These are phyloP conservation scores for Tetrahymena elliotti DNA, from an alignment of 73 alveolate species.

Conservation along the genomic window DNA sequence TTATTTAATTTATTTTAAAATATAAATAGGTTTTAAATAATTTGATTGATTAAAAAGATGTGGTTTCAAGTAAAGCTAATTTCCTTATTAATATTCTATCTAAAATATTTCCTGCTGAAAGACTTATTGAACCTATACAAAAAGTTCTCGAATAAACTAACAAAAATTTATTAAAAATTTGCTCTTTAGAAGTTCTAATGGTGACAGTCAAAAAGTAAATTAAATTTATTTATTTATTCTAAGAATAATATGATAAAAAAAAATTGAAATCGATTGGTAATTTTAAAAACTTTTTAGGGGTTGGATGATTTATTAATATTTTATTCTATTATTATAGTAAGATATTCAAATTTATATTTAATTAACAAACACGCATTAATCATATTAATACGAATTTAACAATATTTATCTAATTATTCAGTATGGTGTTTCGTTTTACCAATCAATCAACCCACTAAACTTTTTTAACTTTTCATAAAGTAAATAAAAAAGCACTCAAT, in stretches of 20 bases:
- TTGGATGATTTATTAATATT: too few relatives aligned
- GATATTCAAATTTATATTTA: too few relatives aligned
- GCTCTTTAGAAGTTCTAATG: background rate
- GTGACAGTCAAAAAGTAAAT: background rate
- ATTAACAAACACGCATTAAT: background rate
- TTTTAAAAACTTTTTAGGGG: too few relatives aligned
- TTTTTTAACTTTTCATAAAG: too few relatives aligned
- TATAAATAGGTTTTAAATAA: background rate
- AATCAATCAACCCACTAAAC: background rate
- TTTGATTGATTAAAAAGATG: background rate
- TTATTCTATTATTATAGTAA: background rate
- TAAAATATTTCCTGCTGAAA: background rate
- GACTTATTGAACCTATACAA: background rate
- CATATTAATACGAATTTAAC: background rate
- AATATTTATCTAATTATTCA: too few relatives aligned
- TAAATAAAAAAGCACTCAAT: too few relatives aligned
- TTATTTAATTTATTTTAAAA: background rate
- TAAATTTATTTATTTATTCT: background rate
- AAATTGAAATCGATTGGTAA: too few relatives aligned
- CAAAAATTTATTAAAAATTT: background rate
- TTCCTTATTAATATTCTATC: background rate
- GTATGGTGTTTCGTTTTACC: background rate
- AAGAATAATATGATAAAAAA: too few relatives aligned
- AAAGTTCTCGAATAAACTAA: background rate
- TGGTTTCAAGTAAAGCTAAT: background rate